Evolutionary conservation across 164 flowering plant species (phyloP), one percentile per base, ranked within the genome.

Genomic region (Euptelea pleiosperma): DNA sequence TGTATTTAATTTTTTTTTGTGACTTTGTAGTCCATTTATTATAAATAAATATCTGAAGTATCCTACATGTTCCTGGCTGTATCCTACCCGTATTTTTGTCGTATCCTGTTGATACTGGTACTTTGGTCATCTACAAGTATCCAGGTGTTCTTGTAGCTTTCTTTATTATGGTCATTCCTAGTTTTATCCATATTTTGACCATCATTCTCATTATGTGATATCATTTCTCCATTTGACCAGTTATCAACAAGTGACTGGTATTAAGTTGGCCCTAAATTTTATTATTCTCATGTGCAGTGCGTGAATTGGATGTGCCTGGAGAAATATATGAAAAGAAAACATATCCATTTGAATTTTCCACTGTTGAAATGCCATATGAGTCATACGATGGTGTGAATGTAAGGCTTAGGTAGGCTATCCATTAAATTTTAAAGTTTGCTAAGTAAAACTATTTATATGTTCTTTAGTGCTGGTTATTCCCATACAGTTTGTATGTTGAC

Each of bases 341-440:
- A 56, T 93, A 81, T 59, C 87, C 96, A 10, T 93, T 93, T 77
- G 98, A 93, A 60, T 93, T 93, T 73, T 89, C 98, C 35, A 80
- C 96, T 0, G 98, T 92, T 69, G 98, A 92, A 74, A 92, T 93
- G 98, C 94, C 98, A 40, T 90, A 86, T 64, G 98, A 93, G 73
- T 78, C 98, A 58, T 89, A 93, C 67, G 87, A 79, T 75, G 98
- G 98, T 31, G 92, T 82, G 28, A 87, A 93, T 68, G 98, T 93
- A 73, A 81, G 98, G 73, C 94, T 93, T 21, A 87, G 98, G 98
- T 93, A 73, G 59, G 70, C 18, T 54, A 14, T 41, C 15, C 1
- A 41, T 14, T 15, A 28, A 41, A 21, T 45, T n/a, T 22, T 11
- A n/a, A n/a, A n/a, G 21, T 36, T 30, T 29, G 16, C 30, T 33